These are phyloP conservation scores for Xenoacremonium recifei DNA, from an alignment of 2,329 filamentous ascomycete genomes.

Conservation along the genomic window DNA sequence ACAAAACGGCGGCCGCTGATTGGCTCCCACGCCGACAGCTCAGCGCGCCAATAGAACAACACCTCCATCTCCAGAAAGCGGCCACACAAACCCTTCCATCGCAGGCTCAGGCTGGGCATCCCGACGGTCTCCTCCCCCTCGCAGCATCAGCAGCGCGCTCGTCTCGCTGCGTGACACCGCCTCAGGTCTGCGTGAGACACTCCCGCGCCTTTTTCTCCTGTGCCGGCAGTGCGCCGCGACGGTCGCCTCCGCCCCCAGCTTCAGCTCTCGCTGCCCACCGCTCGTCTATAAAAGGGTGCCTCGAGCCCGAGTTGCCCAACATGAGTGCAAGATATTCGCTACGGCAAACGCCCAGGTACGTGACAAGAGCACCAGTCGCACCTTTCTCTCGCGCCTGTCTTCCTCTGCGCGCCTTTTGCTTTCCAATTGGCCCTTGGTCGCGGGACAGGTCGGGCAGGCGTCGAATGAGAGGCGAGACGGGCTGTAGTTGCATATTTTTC, in stretches of 20 bases:
- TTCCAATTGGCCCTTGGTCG: not conserved
- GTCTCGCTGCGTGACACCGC: not conserved
- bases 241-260: not conserved
- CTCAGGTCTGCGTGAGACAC: no score
- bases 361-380: conserved; percentile 1
- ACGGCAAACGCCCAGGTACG: conserved; percentile 38
- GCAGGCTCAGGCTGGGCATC: conserved; percentile 3
- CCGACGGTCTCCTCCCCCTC: conserved; percentile 1
- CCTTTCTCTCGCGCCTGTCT: conserved; percentile 3
- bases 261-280: not conserved
- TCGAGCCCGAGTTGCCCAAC: conserved; percentile 13
- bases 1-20: not conserved
- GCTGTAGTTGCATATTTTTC: not conserved
- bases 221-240: not conserved
- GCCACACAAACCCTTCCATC: conserved; percentile 8
- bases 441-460: not conserved
- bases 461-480: not conserved
- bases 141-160: not conserved
- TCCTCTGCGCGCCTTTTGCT: not conserved
- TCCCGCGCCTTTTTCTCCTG: not conserved
- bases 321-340: conserved; percentile 40
- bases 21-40: not conserved
- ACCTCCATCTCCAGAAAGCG: not conserved
- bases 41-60: not conserved
- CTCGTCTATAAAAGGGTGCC: conserved; percentile 19